These are phyloP conservation scores for Marchantia polymorpha DNA, from an alignment of 225 moss, liverwort and hornwort species.

Conservation along the genomic window DNA sequence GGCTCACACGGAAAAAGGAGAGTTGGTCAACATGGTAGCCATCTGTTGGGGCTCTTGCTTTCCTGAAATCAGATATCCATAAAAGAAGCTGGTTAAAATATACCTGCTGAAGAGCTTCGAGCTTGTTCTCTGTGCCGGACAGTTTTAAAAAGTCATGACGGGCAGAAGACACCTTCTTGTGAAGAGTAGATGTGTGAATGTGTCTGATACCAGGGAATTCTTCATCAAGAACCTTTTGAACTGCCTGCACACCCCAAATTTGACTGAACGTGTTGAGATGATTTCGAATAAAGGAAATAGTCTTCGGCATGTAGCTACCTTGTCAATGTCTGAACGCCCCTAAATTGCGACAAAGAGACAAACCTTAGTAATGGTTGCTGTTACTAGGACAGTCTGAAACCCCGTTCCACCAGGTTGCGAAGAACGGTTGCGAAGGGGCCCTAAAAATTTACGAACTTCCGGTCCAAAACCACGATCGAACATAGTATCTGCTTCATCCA, in stretches of 20 bases:
- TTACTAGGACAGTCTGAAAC: conserved; percentile 87
- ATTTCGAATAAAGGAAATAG: neutral
- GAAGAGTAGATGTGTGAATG: conserved; percentile 90
- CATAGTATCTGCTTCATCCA: conserved; percentile 99
- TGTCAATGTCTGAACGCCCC: neutral
- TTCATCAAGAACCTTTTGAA: conserved; percentile 84
- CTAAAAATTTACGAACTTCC: conserved; percentile 87
- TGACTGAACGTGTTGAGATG: neutral
- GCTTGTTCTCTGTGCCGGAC: conserved; percentile 84
- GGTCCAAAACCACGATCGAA: conserved; percentile 92
- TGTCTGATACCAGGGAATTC: conserved; percentile 96
- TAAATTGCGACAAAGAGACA: neutral
- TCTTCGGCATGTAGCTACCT: neutral
- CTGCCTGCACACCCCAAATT: conserved; percentile 47
- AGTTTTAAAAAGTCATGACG: conserved; percentile 90
- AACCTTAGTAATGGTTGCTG: conserved; percentile 95
- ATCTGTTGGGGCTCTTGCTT: neutral
- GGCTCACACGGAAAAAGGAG: neutral
- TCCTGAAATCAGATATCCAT: neutral
- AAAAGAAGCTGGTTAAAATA: neutral
- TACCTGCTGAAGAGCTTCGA: conserved; percentile 87
- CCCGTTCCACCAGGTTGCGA: conserved; percentile 66
- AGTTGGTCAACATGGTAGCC: neutral
- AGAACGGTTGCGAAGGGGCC: conserved; percentile 81
- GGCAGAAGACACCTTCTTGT: conserved; percentile 92